Base-by-base conservation (phyloP, 495 filamentous ascomycete species). In the Penicillium cataractarum region DNA sequence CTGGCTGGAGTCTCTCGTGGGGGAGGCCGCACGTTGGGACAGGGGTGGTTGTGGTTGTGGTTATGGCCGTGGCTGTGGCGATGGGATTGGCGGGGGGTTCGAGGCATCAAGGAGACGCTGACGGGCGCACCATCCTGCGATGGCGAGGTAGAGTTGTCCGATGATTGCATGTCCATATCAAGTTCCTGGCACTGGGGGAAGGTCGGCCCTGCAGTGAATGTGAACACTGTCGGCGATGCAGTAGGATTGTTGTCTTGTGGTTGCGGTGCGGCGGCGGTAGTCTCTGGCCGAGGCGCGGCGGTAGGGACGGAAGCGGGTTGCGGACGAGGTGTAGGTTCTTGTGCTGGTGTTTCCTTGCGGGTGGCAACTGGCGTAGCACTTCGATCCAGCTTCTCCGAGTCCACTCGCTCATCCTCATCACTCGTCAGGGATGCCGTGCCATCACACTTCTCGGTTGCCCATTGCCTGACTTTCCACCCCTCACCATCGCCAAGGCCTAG, bases 391-490 rank as follows among this genome's bases (percentile, higher is more conserved):
- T 81, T 84, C 37, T 84, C 82, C 32, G 73, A 67, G 53, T 90
- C 70, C 10, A 50, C 84, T 6, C 81, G 80, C 27, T 72, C 76
- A 57, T 95, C 92, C 44, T 95, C 92, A 58, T 94, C 92, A 67
- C 90, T 93, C 29, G 42, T 64, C 22, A 70, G 72, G 29, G 92
- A 87, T 37, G 80, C 76, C 31, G 76, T 82, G 27, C 88, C 89
- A 55, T 92, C 89, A 37, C 89, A 77, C 50, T 89, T 84, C 73
- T 95, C 91, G 9, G 87, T 90, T 24, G 88, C 91, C 93, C 93
- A 97, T 74, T 88, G 87, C 63, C 93, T 82, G 27, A 97, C 84
- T 63, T 78, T 82, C 87, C 87, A 92, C 4, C 89, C 92, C 70
- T 95, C 92, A 35, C 92, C 91, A 71, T 93, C 90, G 29, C 81